Base-by-base conservation (phyloP, 108 stramenopile species). In the Aurantiochytrium sp. region DNA sequence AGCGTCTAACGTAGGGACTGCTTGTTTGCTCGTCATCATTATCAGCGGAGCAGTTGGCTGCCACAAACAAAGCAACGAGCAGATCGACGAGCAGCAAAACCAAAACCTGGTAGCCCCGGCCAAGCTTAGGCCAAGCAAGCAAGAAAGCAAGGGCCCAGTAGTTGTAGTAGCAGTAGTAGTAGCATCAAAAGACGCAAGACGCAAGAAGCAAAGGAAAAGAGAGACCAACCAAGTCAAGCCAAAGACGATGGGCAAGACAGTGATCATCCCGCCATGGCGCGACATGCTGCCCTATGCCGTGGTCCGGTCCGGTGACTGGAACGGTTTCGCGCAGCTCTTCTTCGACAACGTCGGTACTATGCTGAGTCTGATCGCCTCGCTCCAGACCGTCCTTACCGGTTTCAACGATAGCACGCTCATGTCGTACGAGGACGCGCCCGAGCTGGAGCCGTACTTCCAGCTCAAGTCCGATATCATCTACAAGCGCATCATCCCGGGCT, bases 271-370 rank as follows among this genome's bases (percentile, higher is more conserved):
- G 8, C 64, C 64, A 14, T 23, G 14, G 14, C 25, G 42, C 21
- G 64, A 69, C 18, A 42, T 28, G 35, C 12, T 69, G 25, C 64
- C 64, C 8, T 69, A 69, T 18, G 64, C 64, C 35, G 25, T 18
- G 57, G 69, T 69, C 64, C 89, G 64, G 14, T 44, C 49, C 59
- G 94, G 94, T 45, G 94, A 94, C 59, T 90, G 60, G 18, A 92
- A 89, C 5, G 89, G 88, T 29, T 91, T 95, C 69, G 91, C 42
- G 53, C 91, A 92, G 89, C 93, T 95, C 5, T 95, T 95, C 91
- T 95, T 95, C 91, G 94, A 95, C 72, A 95, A 94, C 88, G 76
- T 95, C 18, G 92, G 93, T 35, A 96, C 95, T 3, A 88, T 96
- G 47, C 93, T 96, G 12, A 92, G 93, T 42, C 88, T 92, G 3